Evolutionary conservation across 345 rosid species (phyloP), one percentile per base, ranked within the genome.

Genomic region (Moricandia moricandioides): DNA sequence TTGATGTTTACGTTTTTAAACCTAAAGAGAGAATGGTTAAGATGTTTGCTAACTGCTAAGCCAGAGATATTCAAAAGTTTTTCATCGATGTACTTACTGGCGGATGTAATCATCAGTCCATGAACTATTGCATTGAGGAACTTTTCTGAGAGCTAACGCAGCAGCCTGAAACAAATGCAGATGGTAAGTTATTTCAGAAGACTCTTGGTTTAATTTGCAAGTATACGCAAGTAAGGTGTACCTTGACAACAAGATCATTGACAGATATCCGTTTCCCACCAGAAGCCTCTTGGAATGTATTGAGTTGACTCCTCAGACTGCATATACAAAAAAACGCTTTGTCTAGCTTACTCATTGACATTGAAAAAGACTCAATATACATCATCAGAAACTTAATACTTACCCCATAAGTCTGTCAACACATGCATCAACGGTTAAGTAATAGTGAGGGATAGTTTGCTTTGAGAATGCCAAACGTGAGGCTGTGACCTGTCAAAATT

Each of bases 161-260:
- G 96, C 98, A 82, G 97, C 99, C 99, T 95, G 83, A 59, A 83
- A 31, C 56, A 1, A 30, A n/a, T 61, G 54, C 58, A 8, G n/a
- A 61, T 1, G 14, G 17, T 21, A 8, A 10, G 63, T 3, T 30
- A n/a, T 17, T 37, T 64, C 13, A 11, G 31, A 72, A 31, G 34
- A 61, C 7, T 5, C 7, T 37, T 31, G 62, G n/a, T 16, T 72
- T 52, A 64, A 64, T 9, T 24, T 73, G 61, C 14, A 40, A 52
- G 65, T 61, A 62, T 8, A 62, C 65, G 18, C 33, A 67, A 54
- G 63, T 12, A 71, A 71, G 1, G 72, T 51, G 35, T 87, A 95
- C 99, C 98, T 95, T 95, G 72, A 95, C 93, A 34, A 95, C 98
- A 80, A 92, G 98, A 82, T 95, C 98, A 82, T 95, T 95, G 62